Evolutionary conservation across 768 basidiomycete species (phyloP).

Genomic region (Tylopilus rubrobrunneus): DNA sequence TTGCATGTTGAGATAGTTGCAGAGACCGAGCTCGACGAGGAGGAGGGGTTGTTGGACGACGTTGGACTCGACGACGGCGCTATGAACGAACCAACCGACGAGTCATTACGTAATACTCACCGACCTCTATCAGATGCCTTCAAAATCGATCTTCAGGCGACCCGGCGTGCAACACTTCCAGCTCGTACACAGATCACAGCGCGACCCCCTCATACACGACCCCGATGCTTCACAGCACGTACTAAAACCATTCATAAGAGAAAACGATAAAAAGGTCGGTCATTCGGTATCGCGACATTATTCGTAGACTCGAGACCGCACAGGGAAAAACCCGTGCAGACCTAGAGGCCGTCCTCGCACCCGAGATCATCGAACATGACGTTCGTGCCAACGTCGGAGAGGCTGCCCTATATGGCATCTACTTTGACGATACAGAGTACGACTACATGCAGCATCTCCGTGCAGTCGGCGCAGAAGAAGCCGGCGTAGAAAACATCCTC

Average conservation of each 20-base stretch:
- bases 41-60: neutral
- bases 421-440: conserved; percentile 94
- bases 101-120: neutral
- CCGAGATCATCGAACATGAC: conserved; percentile 47
- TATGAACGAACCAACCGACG: neutral
- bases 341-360: conserved; percentile 56
- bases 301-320: conserved; percentile 15
- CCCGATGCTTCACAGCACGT: conserved; percentile 85
- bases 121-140: conserved; percentile 48
- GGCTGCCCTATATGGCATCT: conserved; percentile 84
- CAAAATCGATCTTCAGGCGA: conserved; percentile 84
- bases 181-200: conserved; percentile 92
- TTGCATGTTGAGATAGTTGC: conserved; percentile 42
- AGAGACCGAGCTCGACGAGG: neutral
- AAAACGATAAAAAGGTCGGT: conserved; percentile 63
- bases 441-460: conserved; percentile 98
- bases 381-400: conserved; percentile 68
- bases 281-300: neutral
- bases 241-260: conserved; percentile 76
- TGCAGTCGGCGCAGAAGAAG: conserved; percentile 68
- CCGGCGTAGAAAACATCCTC: conserved; percentile 76
- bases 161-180: conserved; percentile 93
- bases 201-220: conserved; percentile 94
- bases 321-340: conserved; percentile 83
- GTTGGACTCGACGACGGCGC: neutral